Evolutionary conservation across 1,284 basidiomycete species (phyloP).

Genomic region (Microbotryomycetes sp.): DNA sequence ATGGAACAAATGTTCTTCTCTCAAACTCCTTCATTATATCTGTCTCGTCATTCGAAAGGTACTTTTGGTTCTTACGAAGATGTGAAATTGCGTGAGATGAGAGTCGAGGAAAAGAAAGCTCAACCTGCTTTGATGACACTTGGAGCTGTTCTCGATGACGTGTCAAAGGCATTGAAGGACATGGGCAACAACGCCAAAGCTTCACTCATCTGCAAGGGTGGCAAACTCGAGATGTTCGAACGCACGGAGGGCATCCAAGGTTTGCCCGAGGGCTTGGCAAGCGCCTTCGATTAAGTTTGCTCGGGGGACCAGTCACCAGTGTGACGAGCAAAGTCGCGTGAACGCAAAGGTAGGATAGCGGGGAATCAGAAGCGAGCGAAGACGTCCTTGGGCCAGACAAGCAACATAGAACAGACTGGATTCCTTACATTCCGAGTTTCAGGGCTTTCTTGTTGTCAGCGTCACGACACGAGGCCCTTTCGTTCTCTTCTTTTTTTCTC

Average conservation of each 20-base stretch:
- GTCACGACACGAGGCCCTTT: too few relatives aligned
- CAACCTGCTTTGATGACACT: neutral
- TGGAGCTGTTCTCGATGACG: neutral
- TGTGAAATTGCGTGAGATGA: neutral
- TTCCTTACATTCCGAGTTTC: too few relatives aligned
- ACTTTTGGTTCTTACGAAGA: neutral
- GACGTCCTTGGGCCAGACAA: too few relatives aligned
- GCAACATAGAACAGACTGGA: too few relatives aligned
- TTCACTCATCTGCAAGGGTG: neutral
- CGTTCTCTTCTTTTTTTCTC: too few relatives aligned
- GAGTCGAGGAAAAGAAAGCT: slow-evolving; percentile 4
- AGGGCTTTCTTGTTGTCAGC: too few relatives aligned
- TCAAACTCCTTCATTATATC: slow-evolving; percentile 4
- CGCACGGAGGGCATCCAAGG: neutral
- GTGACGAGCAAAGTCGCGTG: neutral
- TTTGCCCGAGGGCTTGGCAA: slow-evolving; percentile 1
- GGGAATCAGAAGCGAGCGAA: too few relatives aligned
- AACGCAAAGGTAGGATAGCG: too few relatives aligned
- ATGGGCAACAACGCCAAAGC: neutral
- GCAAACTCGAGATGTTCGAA: slow-evolving; percentile 2
- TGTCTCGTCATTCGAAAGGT: slow-evolving; percentile 1
- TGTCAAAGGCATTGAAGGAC: neutral
- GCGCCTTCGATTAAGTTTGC: neutral
- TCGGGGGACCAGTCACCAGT: too few relatives aligned
- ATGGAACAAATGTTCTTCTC: slow-evolving; percentile 9